Evolutionary conservation across 2,329 filamentous ascomycete genomes (phyloP), one percentile per base, ranked within the genome.

Genomic region (Colletotrichum sp.): DNA sequence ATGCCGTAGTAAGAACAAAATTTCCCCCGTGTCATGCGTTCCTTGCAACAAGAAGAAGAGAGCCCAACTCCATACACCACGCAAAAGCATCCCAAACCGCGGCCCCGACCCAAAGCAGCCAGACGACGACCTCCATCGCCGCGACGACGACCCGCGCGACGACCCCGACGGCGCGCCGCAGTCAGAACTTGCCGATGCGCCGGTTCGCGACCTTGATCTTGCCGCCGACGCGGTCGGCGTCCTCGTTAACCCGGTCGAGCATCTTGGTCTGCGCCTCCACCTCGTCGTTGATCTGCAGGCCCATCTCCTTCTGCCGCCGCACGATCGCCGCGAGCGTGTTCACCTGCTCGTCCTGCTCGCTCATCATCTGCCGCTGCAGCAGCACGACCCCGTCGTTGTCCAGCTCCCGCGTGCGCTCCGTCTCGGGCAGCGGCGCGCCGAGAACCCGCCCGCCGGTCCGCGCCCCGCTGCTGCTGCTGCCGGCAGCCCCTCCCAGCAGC

Each of bases 161-260:
- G 18, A 81, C 15, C 57, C 77, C 77, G 24, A 81, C 66, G 13
- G 78, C 74, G 76, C 8, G 6, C 44, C 44, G 44, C 44, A 84
- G 85, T 88, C 86, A 89, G 80, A 96, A 92, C 86, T 93, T 94
- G 82, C 88, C 90, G 75, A 93, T 90, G 73, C 94, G 90, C 80
- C 92, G 92, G 87, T 94, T 95, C n/a, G 93, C 94, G 76, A 96
- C 91, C 77, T 90, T 88, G 72, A 96, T 85, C 89, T 96, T 96
- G 77, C 89, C 89, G 59, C 90, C 88, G 18, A 95, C 87, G 7
- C 93, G 87, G 77, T 93, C 91, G 4, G 90, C 89, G 84, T 96
- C 93, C 71, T 92, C 87, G 78, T 93, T 92, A 77, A 96, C 82
- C 78, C 91, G 84, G 15, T 91, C 90, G 34, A 97, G 87, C 90